Evolutionary conservation across 192 early-diverging fungal genomes (phyloP).

Genomic region (Umbelopsis isabellina): DNA sequence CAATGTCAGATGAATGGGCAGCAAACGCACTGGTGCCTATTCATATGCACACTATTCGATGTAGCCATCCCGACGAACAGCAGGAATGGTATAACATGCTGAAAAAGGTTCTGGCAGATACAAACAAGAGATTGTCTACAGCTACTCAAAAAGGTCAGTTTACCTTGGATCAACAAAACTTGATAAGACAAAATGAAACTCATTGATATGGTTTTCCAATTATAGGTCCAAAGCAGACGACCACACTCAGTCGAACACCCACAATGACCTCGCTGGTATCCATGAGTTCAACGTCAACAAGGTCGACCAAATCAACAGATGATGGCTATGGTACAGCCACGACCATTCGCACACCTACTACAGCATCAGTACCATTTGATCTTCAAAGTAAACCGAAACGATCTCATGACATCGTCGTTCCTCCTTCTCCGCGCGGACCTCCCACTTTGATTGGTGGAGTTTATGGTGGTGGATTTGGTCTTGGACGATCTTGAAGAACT

Average conservation of each 20-base stretch:
- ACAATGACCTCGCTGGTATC: neutral
- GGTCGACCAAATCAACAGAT: constrained; percentile 4
- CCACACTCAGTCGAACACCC: neutral
- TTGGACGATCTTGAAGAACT: constrained; percentile 4
- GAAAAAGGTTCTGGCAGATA: constrained; percentile 24
- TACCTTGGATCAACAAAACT: no score
- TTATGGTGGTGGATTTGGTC: constrained; percentile 6
- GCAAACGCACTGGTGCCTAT: constrained; percentile 26
- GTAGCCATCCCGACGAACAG: constrained; percentile 21
- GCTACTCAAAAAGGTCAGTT: neutral
- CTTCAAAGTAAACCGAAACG: constrained; percentile 11
- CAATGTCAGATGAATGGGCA: constrained; percentile 21
- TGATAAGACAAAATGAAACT: no score
- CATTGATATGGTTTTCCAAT: neutral
- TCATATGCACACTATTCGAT: constrained; percentile 20
- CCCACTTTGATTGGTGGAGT: neutral
- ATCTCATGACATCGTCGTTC: neutral
- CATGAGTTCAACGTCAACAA: neutral
- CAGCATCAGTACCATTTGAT: neutral
- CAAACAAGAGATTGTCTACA: constrained; percentile 11
- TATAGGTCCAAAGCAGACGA: neutral
- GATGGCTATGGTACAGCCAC: neutral
- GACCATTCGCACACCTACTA: neutral
- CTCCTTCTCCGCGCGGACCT: neutral
- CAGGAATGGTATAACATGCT: constrained; percentile 30